A percentile compares a stretch with the other conserved stretches of the same genome.
These are phyloP conservation scores for Jatropha curcas DNA, from an alignment of 345 rosid species.

Conservation along the genomic window DNA sequence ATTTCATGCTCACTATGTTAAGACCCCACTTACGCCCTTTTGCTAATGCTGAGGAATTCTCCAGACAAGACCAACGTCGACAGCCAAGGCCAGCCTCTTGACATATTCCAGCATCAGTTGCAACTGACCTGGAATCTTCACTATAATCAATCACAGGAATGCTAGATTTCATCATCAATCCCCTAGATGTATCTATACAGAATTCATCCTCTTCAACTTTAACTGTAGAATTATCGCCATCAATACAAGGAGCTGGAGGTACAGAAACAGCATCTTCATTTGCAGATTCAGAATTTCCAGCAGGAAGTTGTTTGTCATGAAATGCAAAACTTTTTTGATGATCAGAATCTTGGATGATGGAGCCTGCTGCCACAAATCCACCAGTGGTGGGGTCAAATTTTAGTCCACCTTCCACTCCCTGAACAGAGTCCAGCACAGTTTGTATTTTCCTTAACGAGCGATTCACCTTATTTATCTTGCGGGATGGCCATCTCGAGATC, in stretches of 20 bases:
- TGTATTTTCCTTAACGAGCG: constrained; percentile 76
- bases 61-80: constrained; percentile 37
- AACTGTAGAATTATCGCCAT: constrained; percentile 33
- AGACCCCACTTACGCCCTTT: constrained; percentile 21
- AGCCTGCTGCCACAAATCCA: constrained; percentile 62
- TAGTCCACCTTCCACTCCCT: constrained; percentile 80
- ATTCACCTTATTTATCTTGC: constrained; percentile 90
- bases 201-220: constrained; percentile 60
- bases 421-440: constrained; percentile 81
- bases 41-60: constrained; percentile 23
- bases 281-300: constrained; percentile 27
- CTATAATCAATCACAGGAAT: constrained; percentile 20
- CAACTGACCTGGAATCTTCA: constrained; percentile 34
- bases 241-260: constrained; percentile 20
- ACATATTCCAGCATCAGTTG: constrained; percentile 31
- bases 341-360: constrained; percentile 47
- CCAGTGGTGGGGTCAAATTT: constrained; percentile 71
- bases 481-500: constrained; percentile 91
- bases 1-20: constrained; percentile 30
- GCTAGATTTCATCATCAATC: constrained; percentile 14
- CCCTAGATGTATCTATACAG: constrained; percentile 19
- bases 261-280: constrained; percentile 16
- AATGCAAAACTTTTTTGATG: constrained; percentile 27
- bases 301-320: constrained; percentile 27
- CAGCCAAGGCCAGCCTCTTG: constrained; percentile 24